A percentile compares a stretch with the other conserved stretches of the same genome.
phyloP scores from a whole-genome alignment of 805 yeast genomes.

The Pichia exigua region DNA sequence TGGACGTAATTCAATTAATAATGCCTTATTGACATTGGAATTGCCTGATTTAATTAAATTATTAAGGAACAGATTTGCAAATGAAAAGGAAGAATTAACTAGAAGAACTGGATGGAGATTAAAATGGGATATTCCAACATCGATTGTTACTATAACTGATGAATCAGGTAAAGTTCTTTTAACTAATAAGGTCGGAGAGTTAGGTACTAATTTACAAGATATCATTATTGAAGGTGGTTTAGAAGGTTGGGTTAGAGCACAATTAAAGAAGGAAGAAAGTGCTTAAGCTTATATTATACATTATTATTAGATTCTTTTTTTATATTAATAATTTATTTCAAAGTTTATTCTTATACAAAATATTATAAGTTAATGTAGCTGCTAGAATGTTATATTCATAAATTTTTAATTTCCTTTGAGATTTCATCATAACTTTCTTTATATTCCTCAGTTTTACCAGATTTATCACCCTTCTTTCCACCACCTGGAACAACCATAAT shows the following conservation, averaged over 20 bases:
- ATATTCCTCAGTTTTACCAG: conserved; percentile 76
- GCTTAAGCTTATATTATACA: not conserved
- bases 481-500: conserved; percentile 97
- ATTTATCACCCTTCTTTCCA: conserved; percentile 56
- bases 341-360: not conserved
- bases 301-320: not conserved
- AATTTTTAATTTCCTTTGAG: conserved; percentile 73
- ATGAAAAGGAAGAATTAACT: conserved; percentile 56
- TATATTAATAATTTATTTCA: not conserved
- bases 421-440: conserved; percentile 89
- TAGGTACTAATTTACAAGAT: conserved; percentile 92
- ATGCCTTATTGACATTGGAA: conserved; percentile 88
- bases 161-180: conserved; percentile 53
- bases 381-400: conserved; percentile 13
- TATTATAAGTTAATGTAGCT: not conserved
- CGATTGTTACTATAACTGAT: conserved; percentile 73
- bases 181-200: conserved; percentile 86
- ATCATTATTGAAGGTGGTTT: conserved; percentile 95
- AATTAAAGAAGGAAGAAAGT: conserved; percentile 34
- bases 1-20: conserved; percentile 91
- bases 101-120: conserved; percentile 92
- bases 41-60: conserved; percentile 78
- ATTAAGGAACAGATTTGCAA: conserved; percentile 59
- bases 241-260: conserved; percentile 94
- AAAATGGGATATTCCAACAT: conserved; percentile 86